Evolutionary conservation across 2,329 filamentous ascomycete species (phyloP).

Genomic region (Aphanocladium album): DNA sequence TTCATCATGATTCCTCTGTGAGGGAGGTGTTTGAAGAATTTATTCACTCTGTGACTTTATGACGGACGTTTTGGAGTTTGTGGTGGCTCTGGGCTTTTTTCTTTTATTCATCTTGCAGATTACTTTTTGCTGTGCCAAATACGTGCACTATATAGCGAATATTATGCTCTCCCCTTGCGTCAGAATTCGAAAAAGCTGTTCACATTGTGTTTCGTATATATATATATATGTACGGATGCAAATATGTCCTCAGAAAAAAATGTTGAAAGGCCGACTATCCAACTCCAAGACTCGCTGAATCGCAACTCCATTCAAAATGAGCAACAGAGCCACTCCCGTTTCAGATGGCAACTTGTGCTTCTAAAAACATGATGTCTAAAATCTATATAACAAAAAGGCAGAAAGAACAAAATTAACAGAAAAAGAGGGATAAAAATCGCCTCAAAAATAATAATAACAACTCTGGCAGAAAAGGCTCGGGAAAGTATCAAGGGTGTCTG

Average conservation of each 20-base stretch:
- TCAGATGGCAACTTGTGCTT: neutral
- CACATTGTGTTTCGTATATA: no score
- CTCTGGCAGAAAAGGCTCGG: no score
- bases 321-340: no score
- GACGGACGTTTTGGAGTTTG: conserved; percentile 1
- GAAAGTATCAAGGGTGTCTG: no score
- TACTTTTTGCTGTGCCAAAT: neutral
- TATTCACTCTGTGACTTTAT: neutral
- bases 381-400: neutral
- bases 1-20: neutral
- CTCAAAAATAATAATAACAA: no score
- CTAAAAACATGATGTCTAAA: neutral
- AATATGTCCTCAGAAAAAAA: no score
- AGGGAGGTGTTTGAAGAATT: neutral
- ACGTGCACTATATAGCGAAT: conserved; percentile 3
- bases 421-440: no score
- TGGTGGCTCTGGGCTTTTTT: conserved; percentile 1
- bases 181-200: no score
- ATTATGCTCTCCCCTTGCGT: neutral
- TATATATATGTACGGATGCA: no score
- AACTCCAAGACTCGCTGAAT: no score
- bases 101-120: neutral
- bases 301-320: no score
- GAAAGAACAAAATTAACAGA: neutral
- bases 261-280: no score